A percentile compares a stretch with the other conserved stretches of the same genome.
Conservation (phyloP, 1,284 basidiomycete species). For the Ustilago shanxiensis region DNA sequence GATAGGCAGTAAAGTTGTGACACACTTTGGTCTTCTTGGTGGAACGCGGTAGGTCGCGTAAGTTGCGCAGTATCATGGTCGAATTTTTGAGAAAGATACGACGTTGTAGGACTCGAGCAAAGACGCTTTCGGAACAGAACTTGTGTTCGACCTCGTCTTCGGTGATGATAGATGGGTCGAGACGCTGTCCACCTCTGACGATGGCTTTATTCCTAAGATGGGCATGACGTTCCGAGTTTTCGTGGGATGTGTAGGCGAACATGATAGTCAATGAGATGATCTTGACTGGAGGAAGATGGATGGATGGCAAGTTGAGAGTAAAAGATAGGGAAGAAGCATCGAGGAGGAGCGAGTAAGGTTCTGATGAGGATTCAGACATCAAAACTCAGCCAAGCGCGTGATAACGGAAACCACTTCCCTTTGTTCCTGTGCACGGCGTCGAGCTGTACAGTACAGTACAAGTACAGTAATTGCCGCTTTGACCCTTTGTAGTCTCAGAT, state of each 20-base stretch:
- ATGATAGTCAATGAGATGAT: neutral
- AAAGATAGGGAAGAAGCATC: neutral
- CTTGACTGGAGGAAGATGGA: neutral
- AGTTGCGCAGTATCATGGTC: neutral
- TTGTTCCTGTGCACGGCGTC: neutral
- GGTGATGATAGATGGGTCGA: conserved; percentile 24
- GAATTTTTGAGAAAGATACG: conserved; percentile 18
- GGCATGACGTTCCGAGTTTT: neutral
- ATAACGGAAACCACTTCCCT: neutral
- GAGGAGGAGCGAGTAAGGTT: neutral
- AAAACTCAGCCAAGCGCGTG: neutral
- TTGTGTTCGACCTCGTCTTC: conserved; percentile 27
- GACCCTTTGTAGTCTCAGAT: neutral
- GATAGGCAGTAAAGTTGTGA: conserved; percentile 11
- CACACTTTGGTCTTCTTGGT: conserved; percentile 5
- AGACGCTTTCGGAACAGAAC: conserved; percentile 21
- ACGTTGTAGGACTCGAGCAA: conserved; percentile 16
- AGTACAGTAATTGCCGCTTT: neutral
- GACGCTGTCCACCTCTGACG: conserved; percentile 13
- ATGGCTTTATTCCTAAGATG: conserved; percentile 7
- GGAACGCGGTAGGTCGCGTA: neutral
- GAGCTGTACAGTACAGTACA: too few relatives aligned
- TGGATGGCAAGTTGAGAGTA: neutral
- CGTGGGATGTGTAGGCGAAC: neutral
- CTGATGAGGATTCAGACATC: neutral